A percentile compares a stretch with the other conserved stretches of the same genome.
These are phyloP conservation scores for Starmerella khaoyaiensis DNA, from an alignment of 805 yeast species.

Conservation along the genomic window DNA sequence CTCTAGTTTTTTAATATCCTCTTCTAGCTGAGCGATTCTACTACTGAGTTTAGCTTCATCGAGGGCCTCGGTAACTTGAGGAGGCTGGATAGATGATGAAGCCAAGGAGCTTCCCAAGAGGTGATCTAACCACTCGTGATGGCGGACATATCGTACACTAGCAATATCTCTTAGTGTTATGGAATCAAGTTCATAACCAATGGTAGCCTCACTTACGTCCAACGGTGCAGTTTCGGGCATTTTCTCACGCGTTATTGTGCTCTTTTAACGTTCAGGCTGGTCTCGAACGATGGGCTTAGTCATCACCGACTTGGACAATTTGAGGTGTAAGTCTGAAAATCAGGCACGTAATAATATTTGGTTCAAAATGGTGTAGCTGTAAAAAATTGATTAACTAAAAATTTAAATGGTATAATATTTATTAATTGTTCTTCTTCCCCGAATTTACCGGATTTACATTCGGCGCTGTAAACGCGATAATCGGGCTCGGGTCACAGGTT, in stretches of 20 bases:
- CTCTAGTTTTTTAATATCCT: constrained; percentile 24
- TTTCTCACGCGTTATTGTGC: too few relatives aligned
- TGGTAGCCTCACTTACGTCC: constrained; percentile 22
- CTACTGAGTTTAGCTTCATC: constrained; percentile 13
- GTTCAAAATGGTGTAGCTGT: too few relatives aligned
- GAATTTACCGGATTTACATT: too few relatives aligned
- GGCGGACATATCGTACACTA: constrained; percentile 31
- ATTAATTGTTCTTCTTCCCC: too few relatives aligned
- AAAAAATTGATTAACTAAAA: too few relatives aligned
- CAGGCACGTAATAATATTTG: too few relatives aligned
- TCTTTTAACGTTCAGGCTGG: too few relatives aligned
- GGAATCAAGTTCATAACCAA: constrained; percentile 32
- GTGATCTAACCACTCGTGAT: constrained; percentile 35
- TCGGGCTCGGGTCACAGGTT: constrained; percentile 1
- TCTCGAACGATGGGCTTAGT: background rate
- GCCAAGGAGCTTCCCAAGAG: constrained; percentile 30
- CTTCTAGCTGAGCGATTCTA: constrained; percentile 17
- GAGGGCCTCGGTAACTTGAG: constrained; percentile 11
- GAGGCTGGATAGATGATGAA: constrained; percentile 20
- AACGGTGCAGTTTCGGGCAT: constrained; percentile 20
- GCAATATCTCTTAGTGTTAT: constrained; percentile 33
- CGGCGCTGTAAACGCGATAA: constrained; percentile 2
- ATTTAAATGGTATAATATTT: too few relatives aligned
- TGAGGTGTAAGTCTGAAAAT: too few relatives aligned
- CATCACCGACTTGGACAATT: too few relatives aligned